Base-by-base conservation (phyloP, 495 filamentous ascomycete species). In the Talaromyces trachyspermus region DNA sequence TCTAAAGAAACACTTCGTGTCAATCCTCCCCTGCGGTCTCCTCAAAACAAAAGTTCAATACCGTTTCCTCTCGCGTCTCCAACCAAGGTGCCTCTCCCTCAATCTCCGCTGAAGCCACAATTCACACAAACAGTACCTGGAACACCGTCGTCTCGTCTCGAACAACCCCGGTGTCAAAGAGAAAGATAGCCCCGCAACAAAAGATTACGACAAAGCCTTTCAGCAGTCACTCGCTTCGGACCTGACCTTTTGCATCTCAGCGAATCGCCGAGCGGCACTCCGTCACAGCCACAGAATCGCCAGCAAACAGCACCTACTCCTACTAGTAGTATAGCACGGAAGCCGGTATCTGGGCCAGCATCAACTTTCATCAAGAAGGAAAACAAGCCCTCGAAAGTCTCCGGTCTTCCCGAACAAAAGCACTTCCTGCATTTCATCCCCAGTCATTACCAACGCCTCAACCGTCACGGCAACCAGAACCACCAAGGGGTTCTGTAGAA, bases 151-250 rank as follows among this genome's bases (percentile, higher is more conserved):
- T 63, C 60, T 30, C 61, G 54, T 11, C 43, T 36, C 5, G 63
- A 71, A 49, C 38, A 49, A 11, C 51, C 53, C 49, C 25, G 41
- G 51, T 4, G 11, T 52, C 9, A 62, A 50, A 17, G 55, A 33
- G 51, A 65, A 57, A 46, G 61, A 53, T 37, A 66, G 58, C 23
- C 57, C 56, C 40, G 60, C 60, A 15, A 78, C 76, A 8, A 65
- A 70, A 10, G 77, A 84, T 39, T 83, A 82, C 54, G 76, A 81
- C 49, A 72, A 68, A 47, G 75, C 75, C 15, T 52, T 79, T 15
- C 80, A 78, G 49, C 74, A 79, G 24, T 75, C 83, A 51, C 57
- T 86, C 18, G 77, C 75, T 23, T 66, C 72, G 49, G 80, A 83
- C 37, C 70, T 86, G 68, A 65, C 68, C 11, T 72, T 68, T 65